A percentile compares a stretch with the other conserved stretches of the same genome.
phyloP scores from a whole-genome alignment of 2,329 filamentous ascomycete species.

The Aspergillus novofumigatus region DNA sequence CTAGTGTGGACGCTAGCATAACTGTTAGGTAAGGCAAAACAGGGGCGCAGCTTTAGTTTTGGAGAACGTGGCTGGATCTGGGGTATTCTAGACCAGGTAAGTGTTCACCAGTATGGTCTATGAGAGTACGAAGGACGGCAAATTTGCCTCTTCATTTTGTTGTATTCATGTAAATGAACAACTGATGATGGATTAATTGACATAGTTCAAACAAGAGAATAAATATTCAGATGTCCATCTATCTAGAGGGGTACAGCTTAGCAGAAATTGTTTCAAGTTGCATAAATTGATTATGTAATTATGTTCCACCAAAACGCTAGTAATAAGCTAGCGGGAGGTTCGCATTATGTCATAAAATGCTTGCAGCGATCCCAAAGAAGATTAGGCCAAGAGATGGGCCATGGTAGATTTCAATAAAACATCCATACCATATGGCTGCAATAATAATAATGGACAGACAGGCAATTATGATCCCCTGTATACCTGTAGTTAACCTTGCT shows the following conservation, averaged over 20 bases:
- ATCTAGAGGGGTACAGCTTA: neutral
- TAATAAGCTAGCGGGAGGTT: conserved; percentile 12
- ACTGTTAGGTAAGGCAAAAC: conserved; percentile 2
- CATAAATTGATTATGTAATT: neutral
- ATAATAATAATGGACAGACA: too few species aligned
- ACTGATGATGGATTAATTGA: neutral
- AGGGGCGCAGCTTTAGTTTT: neutral
- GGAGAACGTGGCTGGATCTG: conserved; percentile 1
- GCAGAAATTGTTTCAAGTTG: neutral
- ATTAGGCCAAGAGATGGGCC: neutral
- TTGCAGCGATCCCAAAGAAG: conserved; percentile 10
- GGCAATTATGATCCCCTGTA: too few species aligned
- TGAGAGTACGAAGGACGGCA: neutral
- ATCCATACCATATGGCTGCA: too few species aligned
- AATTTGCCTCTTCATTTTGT: neutral
- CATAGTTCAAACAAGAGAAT: neutral
- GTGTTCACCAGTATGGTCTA: neutral
- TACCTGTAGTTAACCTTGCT: too few species aligned
- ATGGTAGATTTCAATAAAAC: neutral
- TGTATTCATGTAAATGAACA: neutral
- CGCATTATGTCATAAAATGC: conserved; percentile 24
- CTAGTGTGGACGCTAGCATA: neutral
- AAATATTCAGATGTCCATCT: neutral
- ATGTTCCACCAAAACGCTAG: conserved; percentile 4
- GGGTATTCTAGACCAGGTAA: neutral